phyloP scores from a whole-genome alignment of 1,284 basidiomycete genomes.

The Trametes pubescens region DNA sequence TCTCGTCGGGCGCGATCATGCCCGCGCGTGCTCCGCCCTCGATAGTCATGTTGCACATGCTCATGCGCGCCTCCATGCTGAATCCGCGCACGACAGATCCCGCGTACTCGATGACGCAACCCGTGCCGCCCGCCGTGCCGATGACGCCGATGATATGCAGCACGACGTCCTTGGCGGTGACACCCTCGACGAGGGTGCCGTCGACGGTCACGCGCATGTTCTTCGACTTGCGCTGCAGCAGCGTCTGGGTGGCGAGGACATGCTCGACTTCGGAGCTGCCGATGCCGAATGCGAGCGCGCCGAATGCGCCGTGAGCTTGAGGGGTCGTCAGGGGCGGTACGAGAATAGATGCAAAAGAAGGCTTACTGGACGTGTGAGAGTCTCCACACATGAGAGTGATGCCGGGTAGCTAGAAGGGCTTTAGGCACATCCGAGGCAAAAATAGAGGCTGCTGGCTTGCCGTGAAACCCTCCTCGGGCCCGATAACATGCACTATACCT shows the following conservation, averaged over 20 bases:
- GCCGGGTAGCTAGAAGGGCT: constrained; percentile 77
- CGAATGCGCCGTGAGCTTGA: constrained; percentile 93
- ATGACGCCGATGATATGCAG: constrained; percentile 95
- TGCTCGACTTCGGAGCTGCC: constrained; percentile 98
- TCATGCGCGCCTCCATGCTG: constrained; percentile 97
- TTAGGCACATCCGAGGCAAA: constrained; percentile 46
- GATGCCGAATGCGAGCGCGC: constrained; percentile 95
- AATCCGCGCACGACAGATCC: constrained; percentile 92
- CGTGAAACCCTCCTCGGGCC: constrained; percentile 97
- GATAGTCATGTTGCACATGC: constrained; percentile 98
- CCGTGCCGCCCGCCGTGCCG: constrained; percentile 95
- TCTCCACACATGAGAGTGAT: constrained; percentile 97
- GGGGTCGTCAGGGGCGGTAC: constrained; percentile 9
- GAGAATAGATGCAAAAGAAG: not conserved
- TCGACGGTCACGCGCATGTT: constrained; percentile 97
- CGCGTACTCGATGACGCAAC: constrained; percentile 92
- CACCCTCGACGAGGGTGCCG: constrained; percentile 86
- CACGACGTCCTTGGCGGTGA: constrained; percentile 94
- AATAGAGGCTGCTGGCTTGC: constrained; percentile 47
- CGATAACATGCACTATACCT: constrained; percentile 96
- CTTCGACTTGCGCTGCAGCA: constrained; percentile 92
- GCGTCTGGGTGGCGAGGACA: constrained; percentile 94
- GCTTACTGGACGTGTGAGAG: constrained; percentile 90
- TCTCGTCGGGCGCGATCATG: constrained; percentile 94
- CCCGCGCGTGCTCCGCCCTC: constrained; percentile 95